Base-by-base conservation (phyloP, 306 rosid genomes). In the Begonia loranthoides region DNA sequence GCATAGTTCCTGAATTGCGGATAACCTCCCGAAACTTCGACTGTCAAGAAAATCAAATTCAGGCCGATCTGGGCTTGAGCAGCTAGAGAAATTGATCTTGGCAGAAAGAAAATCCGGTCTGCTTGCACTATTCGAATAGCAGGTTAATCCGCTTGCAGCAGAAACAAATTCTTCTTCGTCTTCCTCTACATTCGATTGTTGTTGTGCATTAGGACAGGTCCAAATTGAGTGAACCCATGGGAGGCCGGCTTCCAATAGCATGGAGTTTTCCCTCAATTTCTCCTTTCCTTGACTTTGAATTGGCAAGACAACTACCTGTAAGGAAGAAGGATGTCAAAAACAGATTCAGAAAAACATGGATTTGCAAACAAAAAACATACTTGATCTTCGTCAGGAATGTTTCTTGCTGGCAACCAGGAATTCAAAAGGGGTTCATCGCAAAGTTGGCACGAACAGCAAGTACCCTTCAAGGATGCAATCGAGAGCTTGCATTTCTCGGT, bases 241-340 rank as follows among this genome's bases (percentile, higher is more conserved):
- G 58, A 81, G 67, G 59, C 76, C 61, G 13, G 76, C 84, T 14
- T 67, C 60, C 66, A 65, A 48, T 28, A n/a, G 52, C 55, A 61
- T 67, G 2, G 68, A 63, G 62, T 67, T 86, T 61, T 62, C 73
- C 67, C 64, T 80, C 56, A 70, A 69, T 64, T 77, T 86, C 41
- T 90, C 84, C 70, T 74, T 63, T 1, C 84, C 84, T 17, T 77
- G 56, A 54, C 87, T 86, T 64, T 75, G 79, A 61, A 90, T 82
- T 2, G 61, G 82, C 8, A 84, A 82, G 22, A 83, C 84, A 65
- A 86, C 73, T 44, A 58, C 92, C 99, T 86, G 72, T 47, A 17
- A 47, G 57, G 52, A 39, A 17, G 15, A 64, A 55, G 21, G 12
- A 28, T n/a, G n/a, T n/a, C n/a, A n/a, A 43, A 52, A 55, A 71